These are phyloP conservation scores for Kwoniella europaea DNA, from an alignment of 768 basidiomycete genomes.

Conservation along the genomic window DNA sequence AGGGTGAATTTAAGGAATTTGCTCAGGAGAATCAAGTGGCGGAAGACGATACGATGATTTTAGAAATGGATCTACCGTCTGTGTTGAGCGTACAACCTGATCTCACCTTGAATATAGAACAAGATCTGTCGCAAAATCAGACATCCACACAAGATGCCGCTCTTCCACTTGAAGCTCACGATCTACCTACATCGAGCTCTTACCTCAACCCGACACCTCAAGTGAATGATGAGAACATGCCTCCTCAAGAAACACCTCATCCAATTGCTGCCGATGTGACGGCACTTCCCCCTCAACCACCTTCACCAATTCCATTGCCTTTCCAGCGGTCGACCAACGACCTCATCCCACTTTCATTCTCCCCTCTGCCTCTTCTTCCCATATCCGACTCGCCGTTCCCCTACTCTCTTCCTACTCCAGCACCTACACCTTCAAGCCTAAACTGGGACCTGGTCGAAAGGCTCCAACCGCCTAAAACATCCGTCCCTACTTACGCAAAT, in stretches of 20 bases:
- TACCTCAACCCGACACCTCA: too few species aligned
- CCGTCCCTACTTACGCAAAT: constrained; percentile 27
- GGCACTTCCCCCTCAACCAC: background rate
- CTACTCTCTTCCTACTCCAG: constrained; percentile 38
- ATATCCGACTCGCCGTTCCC: constrained; percentile 8
- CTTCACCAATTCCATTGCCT: background rate
- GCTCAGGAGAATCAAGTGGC: background rate
- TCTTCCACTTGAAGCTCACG: too few species aligned
- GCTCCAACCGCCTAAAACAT: constrained; percentile 24
- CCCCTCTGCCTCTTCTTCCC: constrained; percentile 23
- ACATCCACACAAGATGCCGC: too few species aligned
- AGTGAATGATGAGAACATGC: background rate
- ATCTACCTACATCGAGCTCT: too few species aligned
- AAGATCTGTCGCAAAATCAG: too few species aligned
- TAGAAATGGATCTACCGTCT: background rate
- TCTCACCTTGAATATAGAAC: too few species aligned
- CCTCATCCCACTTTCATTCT: constrained; percentile 36
- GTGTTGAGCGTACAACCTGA: too few species aligned
- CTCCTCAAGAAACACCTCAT: background rate
- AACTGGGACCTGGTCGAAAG: constrained; percentile 40
- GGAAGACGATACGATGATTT: background rate
- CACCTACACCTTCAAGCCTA: constrained; percentile 39
- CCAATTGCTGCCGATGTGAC: background rate
- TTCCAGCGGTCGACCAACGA: constrained; percentile 15
- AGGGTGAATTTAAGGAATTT: background rate